phyloP scores from a whole-genome alignment of 495 filamentous ascomycete species.

The Amphirosellinia nigrospora region DNA sequence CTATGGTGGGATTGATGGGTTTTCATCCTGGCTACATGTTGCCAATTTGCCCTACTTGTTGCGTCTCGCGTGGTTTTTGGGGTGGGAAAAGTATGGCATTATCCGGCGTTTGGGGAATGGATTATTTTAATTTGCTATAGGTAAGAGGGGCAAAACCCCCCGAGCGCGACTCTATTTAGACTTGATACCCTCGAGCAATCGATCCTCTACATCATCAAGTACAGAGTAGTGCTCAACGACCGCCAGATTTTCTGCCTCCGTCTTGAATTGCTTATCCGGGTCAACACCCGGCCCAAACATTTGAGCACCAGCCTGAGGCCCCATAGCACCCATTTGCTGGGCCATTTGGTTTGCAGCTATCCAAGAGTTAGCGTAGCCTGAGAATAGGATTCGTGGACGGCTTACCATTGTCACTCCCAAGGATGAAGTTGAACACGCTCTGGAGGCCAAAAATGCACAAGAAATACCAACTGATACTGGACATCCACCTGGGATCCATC shows the following conservation, averaged over 20 bases:
- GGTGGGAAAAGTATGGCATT: conserved; percentile 20
- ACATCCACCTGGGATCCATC: conserved; percentile 97
- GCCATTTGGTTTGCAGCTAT: conserved; percentile 92
- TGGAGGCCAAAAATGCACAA: conserved; percentile 95
- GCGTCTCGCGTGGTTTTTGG: conserved; percentile 20
- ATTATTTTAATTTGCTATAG: conserved; percentile 30
- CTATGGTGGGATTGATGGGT: conserved; percentile 58
- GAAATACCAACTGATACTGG: conserved; percentile 98
- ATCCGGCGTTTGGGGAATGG: conserved; percentile 28
- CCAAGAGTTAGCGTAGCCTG: conserved; percentile 17
- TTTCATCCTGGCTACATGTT: not conserved
- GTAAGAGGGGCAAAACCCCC: not conserved
- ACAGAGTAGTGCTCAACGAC: conserved; percentile 93
- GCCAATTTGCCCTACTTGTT: not conserved
- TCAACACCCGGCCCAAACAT: conserved; percentile 95
- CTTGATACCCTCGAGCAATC: conserved; percentile 67
- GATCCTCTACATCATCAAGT: conserved; percentile 82
- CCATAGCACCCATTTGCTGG: conserved; percentile 88
- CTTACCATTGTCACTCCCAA: conserved; percentile 94
- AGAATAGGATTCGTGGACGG: conserved; percentile 5
- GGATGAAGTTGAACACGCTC: conserved; percentile 95
- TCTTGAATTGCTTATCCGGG: conserved; percentile 89
- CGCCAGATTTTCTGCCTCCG: conserved; percentile 92
- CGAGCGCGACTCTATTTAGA: conserved; percentile 36
- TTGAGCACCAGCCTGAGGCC: conserved; percentile 65